These are phyloP conservation scores for Mortierella sp. DNA, from an alignment of 371 early-diverging fungal species.

Conservation along the genomic window DNA sequence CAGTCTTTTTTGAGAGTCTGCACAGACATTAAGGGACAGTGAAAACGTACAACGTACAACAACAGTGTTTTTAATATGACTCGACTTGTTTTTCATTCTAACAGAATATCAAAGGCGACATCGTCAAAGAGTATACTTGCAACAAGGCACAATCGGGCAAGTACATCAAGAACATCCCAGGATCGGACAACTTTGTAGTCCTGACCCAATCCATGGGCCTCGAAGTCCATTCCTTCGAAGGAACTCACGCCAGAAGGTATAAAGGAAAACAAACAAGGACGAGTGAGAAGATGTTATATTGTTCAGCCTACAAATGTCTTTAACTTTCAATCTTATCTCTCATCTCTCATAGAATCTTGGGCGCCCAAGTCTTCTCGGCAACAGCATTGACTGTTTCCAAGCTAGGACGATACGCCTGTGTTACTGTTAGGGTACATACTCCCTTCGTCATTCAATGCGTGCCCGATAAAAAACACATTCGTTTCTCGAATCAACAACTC, in stretches of 20 bases:
- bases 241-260: conserved; percentile 17
- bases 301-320: not conserved
- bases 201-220: not conserved
- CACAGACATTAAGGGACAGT: too few relatives aligned
- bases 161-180: conserved; percentile 22
- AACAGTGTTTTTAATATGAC: too few relatives aligned
- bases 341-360: not conserved
- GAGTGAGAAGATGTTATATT: not conserved
- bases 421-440: not conserved
- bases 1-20: too few relatives aligned
- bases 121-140: conserved; percentile 14
- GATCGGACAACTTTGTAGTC: conserved; percentile 17
- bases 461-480: too few relatives aligned
- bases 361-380: not conserved
- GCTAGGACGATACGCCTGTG: not conserved
- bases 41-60: too few relatives aligned
- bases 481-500: not conserved
- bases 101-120: conserved; percentile 27
- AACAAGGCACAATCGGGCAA: not conserved
- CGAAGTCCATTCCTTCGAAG: conserved; percentile 19
- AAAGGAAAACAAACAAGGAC: too few relatives aligned
- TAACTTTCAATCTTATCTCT: not conserved
- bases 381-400: not conserved
- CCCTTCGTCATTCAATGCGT: too few relatives aligned
- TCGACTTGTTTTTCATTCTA: not conserved